Percentiles rank a stretch among this genome's conserved stretches.
Evolutionary conservation across 2,329 filamentous ascomycete species (phyloP).

Genomic region (Verticillium klebahnii): DNA sequence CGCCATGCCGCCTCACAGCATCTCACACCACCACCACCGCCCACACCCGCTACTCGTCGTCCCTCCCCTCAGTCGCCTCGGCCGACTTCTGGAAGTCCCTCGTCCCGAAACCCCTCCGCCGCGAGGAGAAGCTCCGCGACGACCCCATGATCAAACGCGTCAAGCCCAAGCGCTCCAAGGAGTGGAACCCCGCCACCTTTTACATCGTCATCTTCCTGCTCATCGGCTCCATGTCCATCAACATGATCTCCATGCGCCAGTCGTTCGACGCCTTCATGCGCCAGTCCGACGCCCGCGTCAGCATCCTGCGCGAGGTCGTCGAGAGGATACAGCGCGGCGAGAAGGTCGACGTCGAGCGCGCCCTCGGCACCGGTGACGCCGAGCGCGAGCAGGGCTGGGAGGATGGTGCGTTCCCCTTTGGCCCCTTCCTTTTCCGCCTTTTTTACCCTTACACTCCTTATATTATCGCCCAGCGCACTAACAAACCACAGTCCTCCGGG

Average conservation of each 20-base stretch:
- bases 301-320: conserved; percentile 69
- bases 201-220: conserved; percentile 79
- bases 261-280: conserved; percentile 69
- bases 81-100: conserved; percentile 65
- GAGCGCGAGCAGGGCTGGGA: conserved; percentile 82
- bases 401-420: conserved; percentile 53
- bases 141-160: conserved; percentile 22
- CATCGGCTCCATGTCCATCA: conserved; percentile 93
- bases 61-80: conserved; percentile 48
- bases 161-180: conserved; percentile 47
- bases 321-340: conserved; percentile 66
- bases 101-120: conserved; percentile 63
- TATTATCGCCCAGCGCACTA: conserved; percentile 9
- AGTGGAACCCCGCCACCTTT: conserved; percentile 78
- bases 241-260: conserved; percentile 78
- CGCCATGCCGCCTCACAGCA: not conserved
- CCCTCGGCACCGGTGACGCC: conserved; percentile 73
- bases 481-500: conserved; percentile 50
- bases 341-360: conserved; percentile 78
- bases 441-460: not conserved
- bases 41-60: conserved; percentile 25
- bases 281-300: conserved; percentile 74
- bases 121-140: conserved; percentile 26
- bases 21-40: not conserved
- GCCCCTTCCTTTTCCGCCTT: not conserved